Evolutionary conservation across 345 rosid genomes (phyloP), one percentile per base, ranked within the genome.

Genomic region (Syzygium aqueum): DNA sequence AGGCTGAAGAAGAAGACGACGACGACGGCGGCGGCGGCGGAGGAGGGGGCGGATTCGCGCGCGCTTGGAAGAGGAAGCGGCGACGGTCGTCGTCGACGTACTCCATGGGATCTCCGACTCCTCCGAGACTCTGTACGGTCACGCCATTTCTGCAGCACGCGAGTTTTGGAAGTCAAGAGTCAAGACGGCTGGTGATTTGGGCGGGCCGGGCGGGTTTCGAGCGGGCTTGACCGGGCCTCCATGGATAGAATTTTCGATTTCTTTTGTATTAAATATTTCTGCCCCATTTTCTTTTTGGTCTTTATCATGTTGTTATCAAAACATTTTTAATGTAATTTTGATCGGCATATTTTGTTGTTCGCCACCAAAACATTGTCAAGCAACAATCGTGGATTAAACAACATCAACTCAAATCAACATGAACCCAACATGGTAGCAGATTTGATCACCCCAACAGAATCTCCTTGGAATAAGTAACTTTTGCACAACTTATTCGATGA

Each of bases 81-180:
- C 97, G 99, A 85, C 95, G 93, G 89, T 96, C 99, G 86, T 96
- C 99, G 90, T 97, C 99, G 84, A 90, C 85, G 85, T 95, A 97
- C 94, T 97, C 99, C 99, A 97, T 97, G 82, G 78, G 82, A 73
- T 73, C 82, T 73, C 78, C 40, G 4, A 19, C 82, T 9, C 82
- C 49, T 19, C 49, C 0, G 27, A 21, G 49, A 37, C 49, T 0
- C 49, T 0, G 82, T 9, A 9, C 14, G 78, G 23, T 73, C 82
- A 73, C 49, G 49, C 82, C 82, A 21, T 73, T 73, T 10, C 49
- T 0, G 82, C 0, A 37, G 82, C 82, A 37, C 0, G 49, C 78
- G 82, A 17, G 1, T 37, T 73, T 37, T 2, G 49, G 13, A 3
- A 25, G 63, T 57, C n/a, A 10, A 57, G 2, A 25, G 63, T 57